Base-by-base conservation (phyloP, 192 early-diverging fungal genomes). In the Pilaira anomala region DNA sequence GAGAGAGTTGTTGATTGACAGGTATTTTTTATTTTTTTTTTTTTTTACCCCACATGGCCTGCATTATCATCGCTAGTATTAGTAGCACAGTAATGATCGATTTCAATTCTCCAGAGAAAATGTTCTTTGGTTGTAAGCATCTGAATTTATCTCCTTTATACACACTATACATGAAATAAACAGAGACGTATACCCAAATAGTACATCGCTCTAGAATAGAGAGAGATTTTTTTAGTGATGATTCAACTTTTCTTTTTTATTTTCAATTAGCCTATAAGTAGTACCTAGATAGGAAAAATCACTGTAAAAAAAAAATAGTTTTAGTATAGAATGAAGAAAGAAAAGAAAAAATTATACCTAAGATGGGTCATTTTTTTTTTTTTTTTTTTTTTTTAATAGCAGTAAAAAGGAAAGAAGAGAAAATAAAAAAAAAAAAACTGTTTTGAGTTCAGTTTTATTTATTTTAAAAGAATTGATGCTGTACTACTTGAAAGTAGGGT, bases 281-380 rank as follows among this genome's bases (percentile, higher is more conserved):
- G 29, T 67, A 68, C 66, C 66, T 11, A 68, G 66, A 53, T 62
- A 68, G 18, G 66, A 68, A 40, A 62, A 68, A 53, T 68, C 66
- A 48, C 66, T 68, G 14, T 13, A n/a, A 24, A 29, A 29, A 33
- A 36, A 33, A 55, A 36, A 55, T 55, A 36, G 29, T 5, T 8
- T 5, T 5, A 8, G 39, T 8, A 46, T 36, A 16, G 44, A 18
- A 46, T 46, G 44, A 18, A 9, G 33, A 36, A 36, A 4, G 33
- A 36, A 6, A 4, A 0, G 11, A 30, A 29, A 19, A 29, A 19
- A 18, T 7, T 24, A 3, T 58, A 58, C 56, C 56, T 58, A 21
- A 58, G 56, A 58, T 58, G 56, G 33, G 56, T 58, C 56, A 58
- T 58, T 58, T 42, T 9, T 36, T 36, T 36, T 5, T 40, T 8